Percentiles rank a stretch among this genome's conserved stretches.
Conservation (phyloP, 108 stramenopile species). For the Skeletonema tropicum region DNA sequence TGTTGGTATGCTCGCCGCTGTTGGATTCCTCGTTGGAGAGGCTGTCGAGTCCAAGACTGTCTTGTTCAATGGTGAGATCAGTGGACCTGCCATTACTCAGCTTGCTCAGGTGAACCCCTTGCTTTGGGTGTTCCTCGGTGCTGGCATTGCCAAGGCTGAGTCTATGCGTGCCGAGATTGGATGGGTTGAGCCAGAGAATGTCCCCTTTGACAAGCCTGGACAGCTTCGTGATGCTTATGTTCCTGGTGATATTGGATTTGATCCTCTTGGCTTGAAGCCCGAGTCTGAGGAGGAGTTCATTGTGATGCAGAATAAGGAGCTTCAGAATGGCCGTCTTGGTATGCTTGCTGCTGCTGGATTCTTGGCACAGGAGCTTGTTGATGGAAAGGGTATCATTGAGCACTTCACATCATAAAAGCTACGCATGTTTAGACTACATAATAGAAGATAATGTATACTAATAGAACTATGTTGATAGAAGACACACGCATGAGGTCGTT, state of each 20-base stretch:
- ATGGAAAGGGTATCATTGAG: constrained; percentile 70
- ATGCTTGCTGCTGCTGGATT: constrained; percentile 79
- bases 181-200: constrained; percentile 41
- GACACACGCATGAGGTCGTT: no score
- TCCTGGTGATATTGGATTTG: constrained; percentile 85
- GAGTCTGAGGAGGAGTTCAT: constrained; percentile 58
- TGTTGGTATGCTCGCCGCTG: constrained; percentile 48
- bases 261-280: constrained; percentile 82
- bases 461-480: background rate
- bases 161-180: constrained; percentile 50
- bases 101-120: constrained; percentile 41
- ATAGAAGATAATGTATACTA: background rate
- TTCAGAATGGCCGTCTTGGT: constrained; percentile 88
- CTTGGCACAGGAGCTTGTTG: constrained; percentile 75
- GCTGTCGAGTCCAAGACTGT: constrained; percentile 62
- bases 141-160: constrained; percentile 53
- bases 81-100: constrained; percentile 57
- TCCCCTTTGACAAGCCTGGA: constrained; percentile 53
- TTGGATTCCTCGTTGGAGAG: constrained; percentile 76
- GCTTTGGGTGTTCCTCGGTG: constrained; percentile 5
- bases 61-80: constrained; percentile 65
- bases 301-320: constrained; percentile 85
- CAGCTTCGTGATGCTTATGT: constrained; percentile 66
- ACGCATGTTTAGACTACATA: background rate
- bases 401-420: constrained; percentile 16